Conservation (phyloP, 2,329 filamentous ascomycete genomes). For the Chaetomiaceae sp. region DNA sequence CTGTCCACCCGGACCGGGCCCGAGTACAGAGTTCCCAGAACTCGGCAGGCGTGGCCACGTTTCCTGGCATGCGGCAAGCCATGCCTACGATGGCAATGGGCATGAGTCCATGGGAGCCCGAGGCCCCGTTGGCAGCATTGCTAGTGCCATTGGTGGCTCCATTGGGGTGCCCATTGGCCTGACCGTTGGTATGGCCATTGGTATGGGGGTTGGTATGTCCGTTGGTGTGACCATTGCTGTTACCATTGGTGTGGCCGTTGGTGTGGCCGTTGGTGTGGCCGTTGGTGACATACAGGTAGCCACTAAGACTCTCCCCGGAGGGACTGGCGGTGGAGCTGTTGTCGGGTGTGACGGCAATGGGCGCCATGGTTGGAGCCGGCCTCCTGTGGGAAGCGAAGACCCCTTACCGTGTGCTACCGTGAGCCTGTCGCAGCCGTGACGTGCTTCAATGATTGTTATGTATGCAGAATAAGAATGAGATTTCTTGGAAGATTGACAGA, state of each 20-base stretch:
- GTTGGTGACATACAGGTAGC: slow-evolving; percentile 25
- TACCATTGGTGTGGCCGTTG: slow-evolving; percentile 18
- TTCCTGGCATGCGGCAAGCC: slow-evolving; percentile 43
- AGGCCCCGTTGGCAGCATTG: slow-evolving; percentile 24
- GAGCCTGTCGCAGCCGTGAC: slow-evolving; percentile 8
- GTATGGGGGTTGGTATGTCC: slow-evolving; percentile 8
- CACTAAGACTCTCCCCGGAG: slow-evolving; percentile 26
- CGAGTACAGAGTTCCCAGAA: slow-evolving; percentile 43
- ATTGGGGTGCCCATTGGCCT: slow-evolving; percentile 23
- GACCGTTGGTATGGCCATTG: background rate
- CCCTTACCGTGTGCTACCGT: background rate
- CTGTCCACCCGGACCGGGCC: slow-evolving; percentile 37
- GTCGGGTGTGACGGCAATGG: slow-evolving; percentile 30
- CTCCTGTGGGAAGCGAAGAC: background rate
- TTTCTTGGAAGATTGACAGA: slow-evolving; percentile 12
- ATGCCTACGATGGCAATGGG: slow-evolving; percentile 46
- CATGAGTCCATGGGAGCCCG: slow-evolving; percentile 28
- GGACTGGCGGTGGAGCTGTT: slow-evolving; percentile 28
- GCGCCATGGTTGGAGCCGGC: slow-evolving; percentile 24
- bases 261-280: slow-evolving; percentile 19
- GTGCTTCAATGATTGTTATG: slow-evolving; percentile 12
- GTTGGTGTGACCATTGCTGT: slow-evolving; percentile 15
- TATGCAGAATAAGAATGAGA: slow-evolving; percentile 12
- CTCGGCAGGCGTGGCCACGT: slow-evolving; percentile 37
- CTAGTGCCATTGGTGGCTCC: slow-evolving; percentile 25